Conservation (phyloP, 2,329 filamentous ascomycete genomes). For the Verticillium zaregamsianum region DNA sequence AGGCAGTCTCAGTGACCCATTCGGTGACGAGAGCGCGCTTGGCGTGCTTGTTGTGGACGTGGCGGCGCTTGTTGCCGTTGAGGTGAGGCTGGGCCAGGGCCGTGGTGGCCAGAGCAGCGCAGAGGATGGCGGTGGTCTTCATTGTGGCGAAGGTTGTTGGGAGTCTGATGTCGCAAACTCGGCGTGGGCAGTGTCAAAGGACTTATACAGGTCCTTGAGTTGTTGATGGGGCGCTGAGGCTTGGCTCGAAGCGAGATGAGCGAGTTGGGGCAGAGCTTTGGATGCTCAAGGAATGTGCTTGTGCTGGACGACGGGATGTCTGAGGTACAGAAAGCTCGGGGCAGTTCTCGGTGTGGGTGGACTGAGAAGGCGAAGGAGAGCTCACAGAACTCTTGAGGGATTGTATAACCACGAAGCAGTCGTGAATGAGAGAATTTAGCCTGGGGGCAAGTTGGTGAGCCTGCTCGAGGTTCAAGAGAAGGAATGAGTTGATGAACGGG, state of each 20-base stretch:
- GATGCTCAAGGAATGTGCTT: constrained; percentile 10
- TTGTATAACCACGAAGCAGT: neutral
- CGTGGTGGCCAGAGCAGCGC: constrained; percentile 37
- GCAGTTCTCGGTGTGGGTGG: neutral
- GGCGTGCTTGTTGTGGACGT: constrained; percentile 27
- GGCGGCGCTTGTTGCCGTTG: constrained; percentile 28
- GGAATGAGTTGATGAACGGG: neutral
- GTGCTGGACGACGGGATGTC: neutral
- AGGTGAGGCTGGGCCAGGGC: constrained; percentile 48
- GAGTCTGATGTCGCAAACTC: neutral
- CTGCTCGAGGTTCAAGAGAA: constrained; percentile 1
- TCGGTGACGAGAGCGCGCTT: constrained; percentile 40
- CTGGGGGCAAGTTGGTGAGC: neutral
- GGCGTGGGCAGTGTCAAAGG: neutral
- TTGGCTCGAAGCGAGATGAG: constrained; percentile 12
- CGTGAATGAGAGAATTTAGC: neutral
- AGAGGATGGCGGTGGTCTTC: constrained; percentile 36
- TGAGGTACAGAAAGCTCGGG: neutral
- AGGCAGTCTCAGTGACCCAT: constrained; percentile 46
- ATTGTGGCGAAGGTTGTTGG: constrained; percentile 25
- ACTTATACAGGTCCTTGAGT: neutral
- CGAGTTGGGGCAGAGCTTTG: constrained; percentile 1
- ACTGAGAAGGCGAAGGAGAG: neutral
- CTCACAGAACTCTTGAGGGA: neutral
- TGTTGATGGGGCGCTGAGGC: constrained; percentile 3